These are phyloP conservation scores for Ilex aquifolium DNA, from an alignment of 257 asterid genomes.

Conservation along the genomic window DNA sequence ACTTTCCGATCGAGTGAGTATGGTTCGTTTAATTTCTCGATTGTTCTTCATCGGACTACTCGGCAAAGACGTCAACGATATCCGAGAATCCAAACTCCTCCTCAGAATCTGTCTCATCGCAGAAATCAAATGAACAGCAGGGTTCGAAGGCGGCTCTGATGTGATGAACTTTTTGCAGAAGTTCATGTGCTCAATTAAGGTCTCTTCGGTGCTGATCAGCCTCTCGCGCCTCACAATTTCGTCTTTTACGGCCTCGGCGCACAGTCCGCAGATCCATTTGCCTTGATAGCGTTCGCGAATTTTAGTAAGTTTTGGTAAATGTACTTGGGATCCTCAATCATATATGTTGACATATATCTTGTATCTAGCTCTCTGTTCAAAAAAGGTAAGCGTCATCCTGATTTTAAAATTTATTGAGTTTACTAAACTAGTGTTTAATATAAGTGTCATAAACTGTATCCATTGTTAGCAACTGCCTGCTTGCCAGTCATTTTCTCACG, in stretches of 20 bases:
- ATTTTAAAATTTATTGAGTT: too few relatives aligned
- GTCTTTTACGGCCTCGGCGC: slow-evolving; percentile 88
- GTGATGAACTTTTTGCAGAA: slow-evolving; percentile 64
- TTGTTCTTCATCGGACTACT: slow-evolving; percentile 25
- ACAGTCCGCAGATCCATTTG: slow-evolving; percentile 94
- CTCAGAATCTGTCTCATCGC: slow-evolving; percentile 60
- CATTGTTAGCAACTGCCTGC: too few relatives aligned
- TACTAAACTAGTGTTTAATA: too few relatives aligned
- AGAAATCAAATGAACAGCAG: slow-evolving; percentile 45
- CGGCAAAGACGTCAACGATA: slow-evolving; percentile 33
- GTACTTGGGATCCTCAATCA: too few relatives aligned
- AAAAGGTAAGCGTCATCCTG: too few relatives aligned
- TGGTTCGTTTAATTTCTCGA: slow-evolving; percentile 6
- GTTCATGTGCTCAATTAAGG: slow-evolving; percentile 56
- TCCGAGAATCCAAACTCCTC: slow-evolving; percentile 46
- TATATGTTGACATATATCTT: too few relatives aligned
- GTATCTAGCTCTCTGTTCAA: too few relatives aligned
- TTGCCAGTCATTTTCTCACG: too few relatives aligned
- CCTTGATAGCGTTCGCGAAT: slow-evolving; percentile 69
- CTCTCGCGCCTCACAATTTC: slow-evolving; percentile 46
- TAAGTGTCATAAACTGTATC: too few relatives aligned
- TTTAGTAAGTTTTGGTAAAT: too few relatives aligned
- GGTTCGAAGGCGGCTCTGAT: slow-evolving; percentile 54
- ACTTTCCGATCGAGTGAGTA: slow-evolving; percentile 36
- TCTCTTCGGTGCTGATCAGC: slow-evolving; percentile 64